Base-by-base conservation (phyloP, 2,329 filamentous ascomycete genomes). In the Ophiostoma piceae region DNA sequence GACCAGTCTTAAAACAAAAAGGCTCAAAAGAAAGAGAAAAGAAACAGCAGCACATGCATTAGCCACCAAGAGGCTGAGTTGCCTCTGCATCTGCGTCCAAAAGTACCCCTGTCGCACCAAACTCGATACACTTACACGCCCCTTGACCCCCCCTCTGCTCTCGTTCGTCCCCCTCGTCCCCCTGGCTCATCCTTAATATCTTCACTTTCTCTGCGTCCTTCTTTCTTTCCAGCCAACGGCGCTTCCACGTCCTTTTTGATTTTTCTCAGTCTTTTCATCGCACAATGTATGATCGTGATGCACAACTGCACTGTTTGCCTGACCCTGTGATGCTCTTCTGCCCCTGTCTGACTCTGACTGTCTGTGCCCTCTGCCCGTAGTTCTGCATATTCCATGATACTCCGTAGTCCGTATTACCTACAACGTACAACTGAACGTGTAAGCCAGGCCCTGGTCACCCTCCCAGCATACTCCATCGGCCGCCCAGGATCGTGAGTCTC, bases 101-200 rank as follows among this genome's bases (percentile, higher is more conserved):
- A 26, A 26, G n/a, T 14, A 57, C 51, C 11, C 22, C 51, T 51
- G 51, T 57, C 22, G 12, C n/a, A 29, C n/a, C 26, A 26, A 57
- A 22, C 51, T 57, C 51, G 51, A 57, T 57, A 57, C 51, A 57
- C 51, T 57, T 57, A 57, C 51, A 57, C 51, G 51, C 51, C 51
- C 51, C 51, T 57, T 57, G 51, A 12, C 51, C 51, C 51, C 51
- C 51, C 67, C 67, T 37, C 51, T 62, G 9, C 51, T 57, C 51
- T 57, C 22, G 51, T 57, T 57, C 8, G 51, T 12, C 51, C 51
- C 16, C 51, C 51, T 57, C 51, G 22, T 9, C 9, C 51, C 51
- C 51, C 51, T 57, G 51, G 51, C 3, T 12, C 12, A 26, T 26
- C 47, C 47, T 54, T 57, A 57, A 57, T 57, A 57, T 57, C 22